Conservation (phyloP, 2,329 filamentous ascomycete genomes). For the Cercospora sp. region DNA sequence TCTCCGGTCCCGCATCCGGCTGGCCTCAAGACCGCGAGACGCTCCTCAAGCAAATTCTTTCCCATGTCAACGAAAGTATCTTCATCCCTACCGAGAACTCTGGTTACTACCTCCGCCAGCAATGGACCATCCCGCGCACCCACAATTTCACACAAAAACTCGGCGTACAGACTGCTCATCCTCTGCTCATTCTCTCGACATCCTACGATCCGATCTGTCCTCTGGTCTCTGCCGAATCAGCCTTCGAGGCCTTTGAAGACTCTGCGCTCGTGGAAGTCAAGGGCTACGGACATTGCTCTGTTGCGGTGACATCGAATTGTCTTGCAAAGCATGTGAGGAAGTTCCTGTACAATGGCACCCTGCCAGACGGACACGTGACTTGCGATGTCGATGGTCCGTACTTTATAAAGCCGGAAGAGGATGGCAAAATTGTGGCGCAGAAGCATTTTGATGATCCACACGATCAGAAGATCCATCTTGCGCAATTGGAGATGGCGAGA, state of each 20-base stretch:
- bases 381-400: constrained; percentile 29
- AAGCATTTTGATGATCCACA: constrained; percentile 20
- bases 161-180: constrained; percentile 23
- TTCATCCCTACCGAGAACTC: constrained; percentile 25
- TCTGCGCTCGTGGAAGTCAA: constrained; percentile 26
- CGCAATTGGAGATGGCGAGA: constrained; percentile 28
- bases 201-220: constrained; percentile 30
- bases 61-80: constrained; percentile 23
- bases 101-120: constrained; percentile 22
- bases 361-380: constrained; percentile 24
- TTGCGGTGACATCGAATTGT: constrained; percentile 27
- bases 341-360: constrained; percentile 26
- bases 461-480: constrained; percentile 26
- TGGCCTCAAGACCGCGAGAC: constrained; percentile 22
- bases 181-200: constrained; percentile 25
- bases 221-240: constrained; percentile 24
- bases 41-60: constrained; percentile 23
- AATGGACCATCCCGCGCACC: constrained; percentile 23
- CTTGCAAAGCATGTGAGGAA: constrained; percentile 25
- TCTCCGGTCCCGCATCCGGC: constrained; percentile 22
- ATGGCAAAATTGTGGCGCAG: constrained; percentile 25
- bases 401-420: constrained; percentile 28
- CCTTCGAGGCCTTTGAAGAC: constrained; percentile 20
- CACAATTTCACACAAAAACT: constrained; percentile 25
- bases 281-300: constrained; percentile 28